phyloP scores from a whole-genome alignment of 208 protist species.

The Naegleria lovaniensis region DNA sequence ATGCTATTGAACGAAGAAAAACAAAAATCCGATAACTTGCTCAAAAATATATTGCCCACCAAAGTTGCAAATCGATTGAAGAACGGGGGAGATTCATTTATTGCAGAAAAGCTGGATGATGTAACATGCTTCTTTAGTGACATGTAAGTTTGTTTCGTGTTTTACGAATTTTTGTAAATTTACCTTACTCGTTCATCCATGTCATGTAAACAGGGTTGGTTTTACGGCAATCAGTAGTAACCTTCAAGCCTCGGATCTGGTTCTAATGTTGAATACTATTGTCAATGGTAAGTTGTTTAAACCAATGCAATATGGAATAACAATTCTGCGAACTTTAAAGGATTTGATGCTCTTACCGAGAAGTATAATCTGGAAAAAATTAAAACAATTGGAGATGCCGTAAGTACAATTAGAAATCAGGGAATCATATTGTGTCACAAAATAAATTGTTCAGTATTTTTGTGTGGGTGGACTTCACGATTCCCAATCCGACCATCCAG shows the following conservation, averaged over 20 bases:
- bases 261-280: background rate
- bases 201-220: background rate
- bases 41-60: too few relatives aligned
- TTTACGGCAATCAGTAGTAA: too few relatives aligned
- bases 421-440: too few relatives aligned
- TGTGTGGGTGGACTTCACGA: background rate
- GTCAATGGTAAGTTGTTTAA: too few relatives aligned
- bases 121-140: constrained; percentile 28
- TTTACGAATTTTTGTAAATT: constrained; percentile 1
- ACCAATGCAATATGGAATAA: too few relatives aligned
- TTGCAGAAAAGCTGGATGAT: background rate
- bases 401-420: background rate
- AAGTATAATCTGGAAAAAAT: constrained; percentile 21
- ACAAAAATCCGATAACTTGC: background rate
- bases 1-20: background rate
- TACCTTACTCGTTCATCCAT: too few relatives aligned
- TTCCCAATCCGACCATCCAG: too few relatives aligned
- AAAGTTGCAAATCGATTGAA: background rate
- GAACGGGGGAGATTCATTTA: background rate
- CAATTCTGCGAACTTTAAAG: too few relatives aligned
- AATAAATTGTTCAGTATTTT: background rate
- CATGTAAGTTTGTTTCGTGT: too few relatives aligned
- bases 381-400: constrained; percentile 33
- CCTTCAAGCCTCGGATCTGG: too few relatives aligned
- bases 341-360: constrained; percentile 25